A percentile compares a stretch with the other conserved stretches of the same genome.
These are phyloP conservation scores for Irpex rosettiformis DNA, from an alignment of 1,284 basidiomycete species.

Conservation along the genomic window DNA sequence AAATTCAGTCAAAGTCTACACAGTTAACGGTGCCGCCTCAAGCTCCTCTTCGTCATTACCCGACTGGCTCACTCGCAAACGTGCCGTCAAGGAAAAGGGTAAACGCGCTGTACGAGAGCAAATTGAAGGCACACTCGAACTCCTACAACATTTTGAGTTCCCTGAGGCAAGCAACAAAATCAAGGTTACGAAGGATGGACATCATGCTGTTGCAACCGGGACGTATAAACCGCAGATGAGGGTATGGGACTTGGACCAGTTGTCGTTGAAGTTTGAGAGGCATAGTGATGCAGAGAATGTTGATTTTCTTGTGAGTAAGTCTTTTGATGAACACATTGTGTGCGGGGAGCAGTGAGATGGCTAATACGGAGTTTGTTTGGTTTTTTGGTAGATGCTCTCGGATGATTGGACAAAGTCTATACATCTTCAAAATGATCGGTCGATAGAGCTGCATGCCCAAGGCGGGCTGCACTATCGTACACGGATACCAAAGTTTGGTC, in stretches of 20 bases:
- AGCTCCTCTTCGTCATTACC: conserved; percentile 84
- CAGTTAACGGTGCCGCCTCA: conserved; percentile 83
- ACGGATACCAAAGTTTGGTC: conserved; percentile 92
- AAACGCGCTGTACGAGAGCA: conserved; percentile 65
- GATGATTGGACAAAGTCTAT: conserved; percentile 99
- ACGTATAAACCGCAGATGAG: conserved; percentile 98
- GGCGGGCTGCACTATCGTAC: conserved; percentile 90
- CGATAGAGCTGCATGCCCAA: conserved; percentile 93
- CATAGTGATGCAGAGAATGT: conserved; percentile 97
- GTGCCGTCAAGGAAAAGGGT: conserved; percentile 54
- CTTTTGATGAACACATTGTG: conserved; percentile 17
- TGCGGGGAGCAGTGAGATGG: background rate
- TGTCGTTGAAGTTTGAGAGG: conserved; percentile 94
- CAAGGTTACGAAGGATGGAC: conserved; percentile 88
- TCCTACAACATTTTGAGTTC: conserved; percentile 95
- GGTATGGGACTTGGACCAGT: conserved; percentile 93
- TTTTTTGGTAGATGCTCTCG: conserved; percentile 73
- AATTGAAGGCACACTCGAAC: conserved; percentile 76
- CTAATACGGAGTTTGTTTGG: background rate
- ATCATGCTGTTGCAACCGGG: conserved; percentile 91
- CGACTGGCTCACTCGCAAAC: conserved; percentile 83
- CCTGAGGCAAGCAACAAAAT: conserved; percentile 94
- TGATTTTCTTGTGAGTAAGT: conserved; percentile 91
- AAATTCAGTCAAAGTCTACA: conserved; percentile 75
- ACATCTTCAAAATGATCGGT: conserved; percentile 95